Evolutionary conservation across 2,329 filamentous ascomycete species (phyloP), one percentile per base, ranked within the genome.

Genomic region (Metarhizium guizhouense): DNA sequence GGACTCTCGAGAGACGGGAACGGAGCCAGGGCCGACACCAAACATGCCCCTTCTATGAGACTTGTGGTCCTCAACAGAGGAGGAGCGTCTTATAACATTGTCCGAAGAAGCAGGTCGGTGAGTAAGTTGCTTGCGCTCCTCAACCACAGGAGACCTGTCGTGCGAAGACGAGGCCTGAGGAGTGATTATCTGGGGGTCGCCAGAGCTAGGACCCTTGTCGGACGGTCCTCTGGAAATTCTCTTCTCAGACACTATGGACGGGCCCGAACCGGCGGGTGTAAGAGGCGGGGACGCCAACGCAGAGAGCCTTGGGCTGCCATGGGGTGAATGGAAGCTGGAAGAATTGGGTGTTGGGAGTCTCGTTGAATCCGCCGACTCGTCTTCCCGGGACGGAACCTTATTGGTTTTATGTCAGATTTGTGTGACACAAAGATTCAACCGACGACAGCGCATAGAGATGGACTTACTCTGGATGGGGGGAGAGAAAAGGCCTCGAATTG

Each of bases 401-500:
- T 30, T 51, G 18, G 25, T 18, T 18, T 5, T 25, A 3, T 13
- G 45, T 54, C 36, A 54, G 52, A 2, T 30, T 32, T 36, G 52
- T 40, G 32, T 40, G 30, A 49, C 50, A 52, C 56, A 55, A 52
- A 56, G 52, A 47, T 16, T 16, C 38, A 40, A 16, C 11, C 38
- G 38, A 55, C 67, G 57, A 56, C 36, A 18, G 20, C 32, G 42
- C 14, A n/a, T 4, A n/a, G 38, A 11, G 18, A 29, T 29, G 20
- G 42, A 81, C 87, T 72, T 84, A 93, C 90, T 73, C 89, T 82
- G 49, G 90, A 93, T 36, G 83, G 80, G 42, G 94, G 93, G 53
- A 97, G 78, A 40, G 94, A 97, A 60, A 96, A 85, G 38, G 93
- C 87, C 68, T 96, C 92, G 66, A 92, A 97, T 47, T 87, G 85